phyloP scores from a whole-genome alignment of 805 yeast genomes.

The Saturnispora kantuleensis region DNA sequence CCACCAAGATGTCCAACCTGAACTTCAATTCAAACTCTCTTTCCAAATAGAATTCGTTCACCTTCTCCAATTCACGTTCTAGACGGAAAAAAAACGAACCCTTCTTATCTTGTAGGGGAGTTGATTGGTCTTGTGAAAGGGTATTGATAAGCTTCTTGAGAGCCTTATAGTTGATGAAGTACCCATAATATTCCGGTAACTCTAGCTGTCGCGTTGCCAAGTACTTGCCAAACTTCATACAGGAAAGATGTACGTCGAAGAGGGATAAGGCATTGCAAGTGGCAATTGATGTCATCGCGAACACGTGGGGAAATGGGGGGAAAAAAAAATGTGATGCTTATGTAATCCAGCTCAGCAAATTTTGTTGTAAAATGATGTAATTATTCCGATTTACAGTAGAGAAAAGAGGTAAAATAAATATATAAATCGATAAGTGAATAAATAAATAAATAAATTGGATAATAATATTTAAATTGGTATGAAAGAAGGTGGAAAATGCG shows the following conservation, averaged over 20 bases:
- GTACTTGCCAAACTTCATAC: conserved; percentile 87
- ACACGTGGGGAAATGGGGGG: not conserved
- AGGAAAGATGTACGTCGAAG: not conserved
- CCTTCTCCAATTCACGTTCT: conserved; percentile 93
- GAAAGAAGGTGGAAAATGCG: no score
- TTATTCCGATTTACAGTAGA: no score
- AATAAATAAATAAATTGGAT: no score
- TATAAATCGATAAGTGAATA: no score
- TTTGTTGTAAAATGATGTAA: no score
- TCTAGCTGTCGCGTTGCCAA: conserved; percentile 90
- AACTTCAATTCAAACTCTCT: conserved; percentile 83
- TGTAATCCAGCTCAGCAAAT: no score
- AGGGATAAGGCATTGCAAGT: not conserved
- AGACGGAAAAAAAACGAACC: conserved; percentile 82
- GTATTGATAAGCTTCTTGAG: conserved; percentile 85
- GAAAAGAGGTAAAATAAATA: no score
- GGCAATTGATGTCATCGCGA: conserved; percentile 1
- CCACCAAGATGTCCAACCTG: conserved; percentile 63
- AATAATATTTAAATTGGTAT: no score
- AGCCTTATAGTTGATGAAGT: conserved; percentile 91
- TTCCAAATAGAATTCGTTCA: conserved; percentile 82
- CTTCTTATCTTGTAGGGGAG: conserved; percentile 72
- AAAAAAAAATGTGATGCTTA: no score
- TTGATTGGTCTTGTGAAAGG: conserved; percentile 30
- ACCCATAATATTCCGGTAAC: conserved; percentile 88